phyloP scores from a whole-genome alignment of 2,329 filamentous ascomycete genomes.

The Alternaria sp. region DNA sequence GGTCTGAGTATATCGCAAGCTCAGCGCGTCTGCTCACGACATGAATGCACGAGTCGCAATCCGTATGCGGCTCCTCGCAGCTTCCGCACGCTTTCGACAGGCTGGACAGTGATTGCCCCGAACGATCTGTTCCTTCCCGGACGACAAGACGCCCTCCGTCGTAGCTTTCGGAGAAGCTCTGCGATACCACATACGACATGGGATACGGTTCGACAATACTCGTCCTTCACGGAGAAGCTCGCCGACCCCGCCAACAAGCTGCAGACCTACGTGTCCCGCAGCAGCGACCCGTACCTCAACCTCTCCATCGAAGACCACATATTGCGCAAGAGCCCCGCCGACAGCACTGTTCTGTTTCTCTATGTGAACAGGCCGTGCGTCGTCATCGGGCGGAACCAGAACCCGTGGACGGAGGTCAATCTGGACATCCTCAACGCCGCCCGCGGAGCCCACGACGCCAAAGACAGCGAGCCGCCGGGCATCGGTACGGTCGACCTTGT shows the following conservation, averaged over 20 bases:
- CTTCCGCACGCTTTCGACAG: neutral
- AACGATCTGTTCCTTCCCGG: neutral
- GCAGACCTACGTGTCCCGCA: constrained; percentile 58
- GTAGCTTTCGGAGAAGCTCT: neutral
- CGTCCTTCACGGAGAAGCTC: constrained; percentile 40
- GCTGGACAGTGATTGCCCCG: neutral
- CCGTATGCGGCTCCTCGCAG: neutral
- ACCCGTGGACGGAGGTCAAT: constrained; percentile 93
- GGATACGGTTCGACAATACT: constrained; percentile 11
- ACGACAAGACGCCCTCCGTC: neutral
- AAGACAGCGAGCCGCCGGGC: constrained; percentile 45
- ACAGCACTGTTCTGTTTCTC: constrained; percentile 80
- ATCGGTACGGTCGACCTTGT: constrained; percentile 67
- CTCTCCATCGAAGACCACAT: constrained; percentile 93
- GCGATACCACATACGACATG: neutral
- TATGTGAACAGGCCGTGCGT: constrained; percentile 89
- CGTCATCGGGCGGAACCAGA: constrained; percentile 94
- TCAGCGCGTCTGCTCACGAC: neutral
- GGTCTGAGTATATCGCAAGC: constrained; percentile 1
- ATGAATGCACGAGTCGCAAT: neutral
- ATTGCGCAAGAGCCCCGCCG: constrained; percentile 72
- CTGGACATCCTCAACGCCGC: constrained; percentile 64
- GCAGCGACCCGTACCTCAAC: constrained; percentile 81
- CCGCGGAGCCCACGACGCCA: constrained; percentile 19
- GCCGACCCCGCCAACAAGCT: constrained; percentile 43